Base-by-base conservation (phyloP, 768 basidiomycete species). In the Asterophora lycoperdoides region DNA sequence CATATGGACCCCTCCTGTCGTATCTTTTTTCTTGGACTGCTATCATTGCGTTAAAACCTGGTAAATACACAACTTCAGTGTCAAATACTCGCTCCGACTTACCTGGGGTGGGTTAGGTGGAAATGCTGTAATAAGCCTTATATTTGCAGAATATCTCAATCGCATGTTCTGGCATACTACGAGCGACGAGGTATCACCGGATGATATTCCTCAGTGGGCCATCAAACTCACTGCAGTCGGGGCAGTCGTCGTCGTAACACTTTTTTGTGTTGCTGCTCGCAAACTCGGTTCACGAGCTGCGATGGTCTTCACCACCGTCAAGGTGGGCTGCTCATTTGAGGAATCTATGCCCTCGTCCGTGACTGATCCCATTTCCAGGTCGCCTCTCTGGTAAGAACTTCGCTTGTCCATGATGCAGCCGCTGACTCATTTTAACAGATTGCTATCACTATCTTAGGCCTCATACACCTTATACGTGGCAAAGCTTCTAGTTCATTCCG, bases 1-100 rank as follows among this genome's bases (percentile, higher is more conserved):
- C 93, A 33, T 96, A 90, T 61, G 90, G 88, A 1, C 89, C 90
- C 19, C 74, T 91, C 14, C 71, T 86, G 33, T 91, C 93, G 7
- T 99, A 92, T 64, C 76, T 96, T 8, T 99, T 91, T 68, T 85
- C 93, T 13, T 99, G 93, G 92, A 93, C 92, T 11, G 86, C 91
- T 4, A 94, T 94, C 46, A 85, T 88, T 34, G 87, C 89, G 13
- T 69, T 95, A 14, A 93, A 85, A 61, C 93, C 93, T 60, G 86
- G 86, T 86, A 56, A 20, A 32, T 8, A 11, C 23, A 23, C 44
- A 68, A 33, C 2, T 34, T 58, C 44, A 3, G 32, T 40, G 36
- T 23, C 5, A 44, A 23, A 35, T 30, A 43, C 18, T 5, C 18
- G n/a, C 26, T 38, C 11, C 19, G 18, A 29, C 8, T 20, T 52